phyloP scores from a whole-genome alignment of 352 stramenopile genomes.

The Pythium sp. region DNA sequence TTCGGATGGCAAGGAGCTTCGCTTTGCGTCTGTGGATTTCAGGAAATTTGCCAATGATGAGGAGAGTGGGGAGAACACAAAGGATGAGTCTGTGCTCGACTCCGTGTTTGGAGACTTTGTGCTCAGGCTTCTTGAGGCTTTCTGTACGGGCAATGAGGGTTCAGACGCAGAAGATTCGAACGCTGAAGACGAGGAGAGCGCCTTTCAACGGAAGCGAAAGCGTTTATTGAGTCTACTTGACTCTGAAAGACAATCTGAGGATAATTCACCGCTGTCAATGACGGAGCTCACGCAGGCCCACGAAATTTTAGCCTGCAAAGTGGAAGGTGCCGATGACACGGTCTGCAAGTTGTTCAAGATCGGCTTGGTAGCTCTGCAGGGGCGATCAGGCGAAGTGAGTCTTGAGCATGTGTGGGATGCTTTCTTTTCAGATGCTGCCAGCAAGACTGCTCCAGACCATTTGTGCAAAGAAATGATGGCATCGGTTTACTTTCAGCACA shows the following conservation, averaged over 20 bases:
- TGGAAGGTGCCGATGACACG: neutral
- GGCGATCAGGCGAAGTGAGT: neutral
- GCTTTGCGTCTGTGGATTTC: conserved; percentile 23
- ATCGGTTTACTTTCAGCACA: conserved; percentile 5
- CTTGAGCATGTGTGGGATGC: neutral
- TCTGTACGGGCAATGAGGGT: neutral
- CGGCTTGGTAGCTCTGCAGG: neutral
- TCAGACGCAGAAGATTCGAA: neutral
- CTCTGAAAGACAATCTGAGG: neutral
- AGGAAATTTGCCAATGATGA: neutral
- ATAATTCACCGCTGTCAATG: neutral
- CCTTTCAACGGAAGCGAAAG: neutral
- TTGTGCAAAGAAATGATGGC: neutral
- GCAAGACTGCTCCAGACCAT: neutral
- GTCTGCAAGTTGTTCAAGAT: conserved; percentile 1
- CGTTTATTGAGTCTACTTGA: neutral
- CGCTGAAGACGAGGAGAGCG: neutral
- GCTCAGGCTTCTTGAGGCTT: conserved; percentile 6
- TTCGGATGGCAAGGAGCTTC: conserved; percentile 23
- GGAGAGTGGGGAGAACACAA: neutral
- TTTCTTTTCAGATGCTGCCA: neutral
- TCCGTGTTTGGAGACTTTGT: conserved; percentile 18
- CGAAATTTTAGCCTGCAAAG: neutral
- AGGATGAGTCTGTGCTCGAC: neutral
- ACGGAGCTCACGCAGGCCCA: neutral